Base-by-base conservation (phyloP, 73 alveolate species). In the Paramecium bursaria region DNA sequence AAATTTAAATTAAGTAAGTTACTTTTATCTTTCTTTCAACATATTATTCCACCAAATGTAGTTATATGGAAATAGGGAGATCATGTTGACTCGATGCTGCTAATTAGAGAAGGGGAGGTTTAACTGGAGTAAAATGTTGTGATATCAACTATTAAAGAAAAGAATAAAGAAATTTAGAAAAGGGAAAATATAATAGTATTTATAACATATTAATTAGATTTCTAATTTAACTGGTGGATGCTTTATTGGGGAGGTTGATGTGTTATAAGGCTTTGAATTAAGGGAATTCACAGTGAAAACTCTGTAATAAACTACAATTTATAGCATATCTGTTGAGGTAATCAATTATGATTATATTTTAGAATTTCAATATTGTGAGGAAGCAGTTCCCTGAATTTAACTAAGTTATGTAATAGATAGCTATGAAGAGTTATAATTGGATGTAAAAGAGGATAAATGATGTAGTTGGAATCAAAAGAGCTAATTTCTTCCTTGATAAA, bases 21-120 rank as follows among this genome's bases (percentile, higher is more conserved):
- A 21, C 33, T 33, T 33, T 67, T 33, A 47, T 67, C 33, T 67
- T 67, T 67, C 27, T 39, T 44, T 15, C 22, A 42, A 21, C 39
- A 35, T 23, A 67, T 39, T 5, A 39, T 33, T 67, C 82, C 82
- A 35, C 46, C 82, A 21, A 67, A 67, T 47, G 33, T 67, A 21
- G 33, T 19, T 26, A 67, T 67, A 21, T 67, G 82, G 82, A 67
- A 67, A 67, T 42, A 67, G 21, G 82, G 82, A 42, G 82, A 67
- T 67, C 60, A 67, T 21, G 35, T 47, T 3, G 82, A 67, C 44
- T 53, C 60, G 44, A 39, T 67, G 42, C 14, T 67, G 21, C 14
- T 67, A 31, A 21, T 67, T 21, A 35, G 44, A 42, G 82, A 67
- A 17, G 82, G 82, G 7, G 82, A 67, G 44, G 35, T 67, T 42